Evolutionary conservation across 2,329 filamentous ascomycete species (phyloP), one percentile per base, ranked within the genome.

Genomic region (Grosmannia serpens): DNA sequence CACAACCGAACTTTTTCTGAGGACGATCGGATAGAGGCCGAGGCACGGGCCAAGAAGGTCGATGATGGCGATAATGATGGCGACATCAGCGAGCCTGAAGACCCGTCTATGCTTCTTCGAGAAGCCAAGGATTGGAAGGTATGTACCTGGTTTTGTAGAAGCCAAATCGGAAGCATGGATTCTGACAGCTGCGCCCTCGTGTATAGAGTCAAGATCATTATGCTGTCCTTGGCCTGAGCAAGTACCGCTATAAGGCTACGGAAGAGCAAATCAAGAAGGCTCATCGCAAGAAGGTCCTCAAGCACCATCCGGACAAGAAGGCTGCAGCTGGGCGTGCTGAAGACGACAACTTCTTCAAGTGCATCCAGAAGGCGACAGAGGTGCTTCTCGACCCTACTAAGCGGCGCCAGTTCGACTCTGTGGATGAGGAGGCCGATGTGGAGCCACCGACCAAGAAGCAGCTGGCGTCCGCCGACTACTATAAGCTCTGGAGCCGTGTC

Each of bases 51-150:
- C 70, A 96, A 95, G 84, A 96, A 95, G 75, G 85, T 95, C 58
- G 92, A 97, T 74, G 88, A 91, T 58, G 88, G 90, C 58, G 90
- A 96, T 60, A 85, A 86, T 63, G 86, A 86, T 63, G 89, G 87
- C 68, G 91, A 97, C 62, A 90, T 95, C 73, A 95, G 89, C 74
- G 94, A 99, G 77, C 78, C 87, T 33, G 94, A 99, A 76, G 92
- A 97, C 70, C 87, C 90, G 59, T 82, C 95, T 77, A 87, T 97
- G 83, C 84, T 99, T 35, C 82, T 89, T 72, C 84, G 91, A 58
- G 91, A 97, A 71, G 91, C 94, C 69, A 99, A 99, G 80, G 94
- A 99, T 79, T 99, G 94, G 94, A 99, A 99, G 88, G 90, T 92
- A 73, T 65, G 79, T 55, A 27, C 31, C 20, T 5, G 17, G 29